Evolutionary conservation across 768 basidiomycete species (phyloP), one percentile per base, ranked within the genome.

Genomic region (Suillus subluteus): DNA sequence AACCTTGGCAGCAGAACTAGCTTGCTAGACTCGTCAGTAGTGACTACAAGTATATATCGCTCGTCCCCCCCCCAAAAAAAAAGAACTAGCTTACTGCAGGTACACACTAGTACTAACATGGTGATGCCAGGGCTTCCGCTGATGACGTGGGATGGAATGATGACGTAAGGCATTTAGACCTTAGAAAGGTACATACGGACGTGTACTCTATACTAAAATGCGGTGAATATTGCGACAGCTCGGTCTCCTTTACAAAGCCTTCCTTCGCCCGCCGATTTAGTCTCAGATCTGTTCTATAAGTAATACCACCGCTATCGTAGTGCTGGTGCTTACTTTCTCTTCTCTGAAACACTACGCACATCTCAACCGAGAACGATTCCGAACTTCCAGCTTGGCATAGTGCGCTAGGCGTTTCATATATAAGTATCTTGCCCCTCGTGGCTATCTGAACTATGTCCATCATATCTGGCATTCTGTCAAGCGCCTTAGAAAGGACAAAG

Each of bases 401-500:
- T 11, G 55, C 21, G 3, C 41, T 40, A 21, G 18, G 41, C 43
- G 18, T 61, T 32, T 12, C 30, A 30, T 3, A 43, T 21, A 59
- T 26, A 26, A 52, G 7, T 9, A 30, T 32, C 43, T 15, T 41
- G 38, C 16, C 23, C 58, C 9, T 41, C 3, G 59, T 0, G 41
- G 59, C 59, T 43, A 43, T 7, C 30, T 43, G 26, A 63, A 58
- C 26, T 58, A 64, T 63, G 62, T 50, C 64, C 7, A 56, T 62
- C 61, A 66, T 65, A 23, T 56, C 64, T 43, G 30, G 26, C 7
- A 41, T 66, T 21, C 15, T 69, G 13, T 40, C 62, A 13, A 35
- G 44, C 59, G 30, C 66, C 30, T 65, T 70, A 16, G 56, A 62
- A n/a, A 48, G 32, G 11, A 41, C 72, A 41, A 69, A 67, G 58